Base-by-base conservation (phyloP, 495 filamentous ascomycete genomes). In the Aspergillus olivimuriae region DNA sequence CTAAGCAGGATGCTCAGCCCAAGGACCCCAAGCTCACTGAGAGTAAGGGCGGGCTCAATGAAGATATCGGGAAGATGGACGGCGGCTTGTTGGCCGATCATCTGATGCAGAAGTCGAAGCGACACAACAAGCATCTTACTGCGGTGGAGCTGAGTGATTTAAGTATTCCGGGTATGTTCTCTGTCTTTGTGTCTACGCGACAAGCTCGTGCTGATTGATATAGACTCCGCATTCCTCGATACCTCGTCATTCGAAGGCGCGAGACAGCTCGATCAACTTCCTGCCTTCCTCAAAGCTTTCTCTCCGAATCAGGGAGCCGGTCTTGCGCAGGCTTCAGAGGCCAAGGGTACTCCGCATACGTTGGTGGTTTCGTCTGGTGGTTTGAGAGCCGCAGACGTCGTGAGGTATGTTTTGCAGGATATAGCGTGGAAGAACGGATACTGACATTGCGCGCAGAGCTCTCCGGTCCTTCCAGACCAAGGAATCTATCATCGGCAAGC, bases 281-380 rank as follows among this genome's bases (percentile, higher is more conserved):
- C 90, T 6, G 73, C 74, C 0, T 98, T 89, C 48, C 60, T 98
- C 23, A 86, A 92, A 55, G 51, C 68, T 6, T 82, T 80, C 51
- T 69, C 75, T 4, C 72, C 72, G 11, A 69, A 76, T 20, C 63
- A 73, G 41, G 57, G 58, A 15, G 39, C 51, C 12, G 56, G 74
- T 44, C 66, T 90, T 6, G 70, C 74, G 2, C 69, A 74, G 32
- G 73, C 87, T 1, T 74, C 87, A 0, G 76, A 82, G 61, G 65
- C 76, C 50, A 80, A 77, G 16, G 92, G 91, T 7, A 75, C 81
- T 8, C 92, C 92, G 12, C 90, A 95, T 60, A 96, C 91, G 2
- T 61, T 97, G 34, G 77, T 95, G 34, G 69, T 95, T 4, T 79
- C 89, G 5, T 72, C 70, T 12, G 85, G 87, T n/a, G 91, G 83